Evolutionary conservation across 805 yeast species (phyloP).

Genomic region (Saturnispora saitoi): DNA sequence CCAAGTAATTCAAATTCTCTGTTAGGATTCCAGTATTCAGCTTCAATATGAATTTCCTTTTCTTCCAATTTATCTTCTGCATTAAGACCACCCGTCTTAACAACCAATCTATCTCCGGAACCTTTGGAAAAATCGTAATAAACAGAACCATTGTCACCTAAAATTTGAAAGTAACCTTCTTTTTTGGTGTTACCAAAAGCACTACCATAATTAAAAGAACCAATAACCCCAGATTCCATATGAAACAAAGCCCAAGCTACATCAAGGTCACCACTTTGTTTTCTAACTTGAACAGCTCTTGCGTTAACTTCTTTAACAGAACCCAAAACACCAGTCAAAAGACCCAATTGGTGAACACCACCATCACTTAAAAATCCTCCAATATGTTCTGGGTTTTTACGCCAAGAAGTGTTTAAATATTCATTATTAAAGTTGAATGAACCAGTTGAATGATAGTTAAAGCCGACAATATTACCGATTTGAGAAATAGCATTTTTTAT

Average conservation of each 20-base stretch:
- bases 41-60: conserved; percentile 32
- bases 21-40: conserved; percentile 34
- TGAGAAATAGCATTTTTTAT: conserved; percentile 51
- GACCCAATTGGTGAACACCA: conserved; percentile 92
- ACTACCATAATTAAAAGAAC: conserved; percentile 82
- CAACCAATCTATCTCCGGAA: conserved; percentile 31
- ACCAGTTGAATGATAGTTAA: conserved; percentile 69
- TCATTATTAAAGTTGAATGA: conserved; percentile 54
- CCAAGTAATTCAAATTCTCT: conserved; percentile 43
- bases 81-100: conserved; percentile 44
- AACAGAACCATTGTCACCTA: conserved; percentile 74
- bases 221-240: conserved; percentile 54
- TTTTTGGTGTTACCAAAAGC: conserved; percentile 79
- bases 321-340: conserved; percentile 77
- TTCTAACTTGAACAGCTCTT: conserved; percentile 65
- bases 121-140: conserved; percentile 56
- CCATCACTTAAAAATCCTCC: conserved; percentile 94
- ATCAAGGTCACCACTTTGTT: conserved; percentile 77
- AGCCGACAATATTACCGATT: conserved; percentile 67
- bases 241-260: conserved; percentile 62
- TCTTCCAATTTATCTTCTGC: conserved; percentile 39
- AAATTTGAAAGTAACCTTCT: conserved; percentile 55
- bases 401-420: conserved; percentile 71
- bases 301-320: conserved; percentile 64
- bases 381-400: conserved; percentile 81